Percentiles rank a stretch among this genome's conserved stretches.
Evolutionary conservation across 192 early-diverging fungal species (phyloP).

Genomic region (Coemansia sp.): DNA sequence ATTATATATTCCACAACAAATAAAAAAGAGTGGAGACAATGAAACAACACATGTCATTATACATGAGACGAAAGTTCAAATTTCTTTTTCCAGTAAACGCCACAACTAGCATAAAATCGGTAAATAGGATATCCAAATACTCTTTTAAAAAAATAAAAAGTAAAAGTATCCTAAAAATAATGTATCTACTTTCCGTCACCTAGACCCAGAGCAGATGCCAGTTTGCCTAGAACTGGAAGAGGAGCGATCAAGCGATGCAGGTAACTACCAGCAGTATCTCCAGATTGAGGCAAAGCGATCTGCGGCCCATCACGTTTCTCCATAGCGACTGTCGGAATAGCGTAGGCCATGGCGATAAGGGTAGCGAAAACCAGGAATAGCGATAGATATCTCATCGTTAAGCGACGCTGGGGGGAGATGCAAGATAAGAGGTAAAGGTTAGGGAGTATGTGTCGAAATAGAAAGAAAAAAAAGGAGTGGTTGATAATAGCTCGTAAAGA

Average conservation of each 20-base stretch:
- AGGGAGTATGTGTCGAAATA: background rate
- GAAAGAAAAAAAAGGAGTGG: background rate
- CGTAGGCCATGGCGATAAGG: background rate
- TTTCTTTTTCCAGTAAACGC: background rate
- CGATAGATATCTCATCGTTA: conserved; percentile 28
- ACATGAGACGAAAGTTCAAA: background rate
- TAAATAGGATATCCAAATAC: background rate
- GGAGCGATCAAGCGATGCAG: conserved; percentile 21
- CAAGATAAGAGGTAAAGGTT: background rate
- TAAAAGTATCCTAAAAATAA: background rate
- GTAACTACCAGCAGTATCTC: conserved; percentile 30
- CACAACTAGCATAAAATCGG: background rate
- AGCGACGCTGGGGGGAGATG: too few relatives aligned
- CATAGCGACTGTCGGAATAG: conserved; percentile 3
- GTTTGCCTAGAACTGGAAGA: conserved; percentile 22
- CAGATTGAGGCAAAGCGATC: conserved; percentile 25
- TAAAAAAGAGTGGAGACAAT: background rate
- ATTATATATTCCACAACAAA: background rate
- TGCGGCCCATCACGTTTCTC: conserved; percentile 28
- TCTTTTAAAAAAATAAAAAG: background rate
- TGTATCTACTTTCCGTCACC: conserved; percentile 21
- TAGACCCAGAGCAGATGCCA: conserved; percentile 26
- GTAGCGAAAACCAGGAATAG: conserved; percentile 14
- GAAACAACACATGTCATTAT: background rate
- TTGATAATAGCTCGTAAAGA: background rate